Evolutionary conservation across 192 early-diverging fungal genomes (phyloP).

Genomic region (Rhizophlyctis rosea): DNA sequence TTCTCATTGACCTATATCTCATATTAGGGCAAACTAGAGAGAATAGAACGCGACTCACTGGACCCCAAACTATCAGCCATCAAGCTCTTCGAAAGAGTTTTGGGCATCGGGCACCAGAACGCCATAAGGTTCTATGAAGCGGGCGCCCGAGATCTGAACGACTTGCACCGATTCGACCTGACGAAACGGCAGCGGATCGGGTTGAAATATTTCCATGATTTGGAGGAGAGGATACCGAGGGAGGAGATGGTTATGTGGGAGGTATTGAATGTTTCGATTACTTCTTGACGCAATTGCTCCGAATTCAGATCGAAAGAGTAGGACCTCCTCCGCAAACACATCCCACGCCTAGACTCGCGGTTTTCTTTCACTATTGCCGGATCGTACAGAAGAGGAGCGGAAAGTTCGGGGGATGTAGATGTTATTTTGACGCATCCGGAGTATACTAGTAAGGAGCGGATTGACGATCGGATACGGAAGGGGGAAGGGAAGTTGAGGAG

Average conservation of each 20-base stretch:
- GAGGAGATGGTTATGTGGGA: background rate
- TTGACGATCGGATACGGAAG: background rate
- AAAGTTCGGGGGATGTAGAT: background rate
- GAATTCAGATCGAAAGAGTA: background rate
- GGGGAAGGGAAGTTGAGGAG: background rate
- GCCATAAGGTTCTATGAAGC: background rate
- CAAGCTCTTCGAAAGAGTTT: background rate
- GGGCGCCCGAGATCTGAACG: background rate
- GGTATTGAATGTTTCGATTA: background rate
- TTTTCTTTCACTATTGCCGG: background rate
- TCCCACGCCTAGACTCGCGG: no score
- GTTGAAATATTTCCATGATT: background rate
- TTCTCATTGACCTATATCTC: background rate
- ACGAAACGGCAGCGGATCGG: background rate
- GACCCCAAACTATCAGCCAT: background rate
- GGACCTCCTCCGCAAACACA: background rate
- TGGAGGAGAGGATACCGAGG: background rate
- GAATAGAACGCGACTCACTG: background rate
- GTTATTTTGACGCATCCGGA: background rate
- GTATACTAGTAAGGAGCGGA: background rate
- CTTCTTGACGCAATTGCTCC: background rate
- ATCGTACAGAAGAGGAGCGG: background rate
- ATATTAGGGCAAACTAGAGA: background rate
- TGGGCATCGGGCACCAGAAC: background rate
- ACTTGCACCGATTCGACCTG: background rate